Percentiles rank a stretch among this genome's conserved stretches.
phyloP scores from a whole-genome alignment of 495 filamentous ascomycete species.

The Pseudomonodictys pantanalensis region DNA sequence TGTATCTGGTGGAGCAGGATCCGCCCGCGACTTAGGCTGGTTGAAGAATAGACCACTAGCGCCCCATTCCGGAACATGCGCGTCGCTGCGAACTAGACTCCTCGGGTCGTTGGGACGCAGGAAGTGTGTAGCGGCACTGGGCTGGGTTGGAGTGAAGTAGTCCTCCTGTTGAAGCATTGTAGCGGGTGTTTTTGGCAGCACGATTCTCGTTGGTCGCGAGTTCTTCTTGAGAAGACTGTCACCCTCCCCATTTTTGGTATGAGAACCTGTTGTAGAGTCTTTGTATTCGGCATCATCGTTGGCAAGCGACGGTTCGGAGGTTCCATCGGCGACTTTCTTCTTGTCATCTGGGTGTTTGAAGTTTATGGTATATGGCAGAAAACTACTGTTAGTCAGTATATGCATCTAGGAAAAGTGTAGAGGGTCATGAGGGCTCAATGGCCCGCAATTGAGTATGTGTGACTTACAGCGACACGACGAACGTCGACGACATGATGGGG shows the following conservation, averaged over 20 bases:
- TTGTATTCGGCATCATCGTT: constrained; percentile 6
- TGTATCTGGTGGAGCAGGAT: constrained; percentile 65
- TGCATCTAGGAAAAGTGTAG: not conserved
- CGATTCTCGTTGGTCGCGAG: constrained; percentile 31
- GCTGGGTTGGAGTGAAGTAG: constrained; percentile 55
- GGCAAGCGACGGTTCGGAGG: constrained; percentile 4
- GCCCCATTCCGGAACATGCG: constrained; percentile 69
- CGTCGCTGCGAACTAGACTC: constrained; percentile 51
- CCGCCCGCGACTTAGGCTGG: constrained; percentile 71
- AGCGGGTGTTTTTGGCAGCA: constrained; percentile 59
- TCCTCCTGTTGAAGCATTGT: constrained; percentile 60
- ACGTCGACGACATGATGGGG: constrained; percentile 30
- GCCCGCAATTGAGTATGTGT: not conserved
- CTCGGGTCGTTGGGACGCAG: constrained; percentile 47
- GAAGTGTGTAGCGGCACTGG: constrained; percentile 42
- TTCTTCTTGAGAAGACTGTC: not conserved
- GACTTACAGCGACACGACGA: constrained; percentile 39
- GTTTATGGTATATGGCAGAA: constrained; percentile 85
- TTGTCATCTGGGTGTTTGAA: constrained; percentile 49
- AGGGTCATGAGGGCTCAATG: not conserved
- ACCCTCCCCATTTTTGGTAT: constrained; percentile 2
- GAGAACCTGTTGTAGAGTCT: constrained; percentile 44
- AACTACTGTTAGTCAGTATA: constrained; percentile 51
- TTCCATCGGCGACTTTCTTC: constrained; percentile 1
- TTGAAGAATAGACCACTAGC: constrained; percentile 53